A percentile compares a stretch with the other conserved stretches of the same genome.
phyloP scores from a whole-genome alignment of 2,329 filamentous ascomycete genomes.

The Curvularia hawaiiensis region DNA sequence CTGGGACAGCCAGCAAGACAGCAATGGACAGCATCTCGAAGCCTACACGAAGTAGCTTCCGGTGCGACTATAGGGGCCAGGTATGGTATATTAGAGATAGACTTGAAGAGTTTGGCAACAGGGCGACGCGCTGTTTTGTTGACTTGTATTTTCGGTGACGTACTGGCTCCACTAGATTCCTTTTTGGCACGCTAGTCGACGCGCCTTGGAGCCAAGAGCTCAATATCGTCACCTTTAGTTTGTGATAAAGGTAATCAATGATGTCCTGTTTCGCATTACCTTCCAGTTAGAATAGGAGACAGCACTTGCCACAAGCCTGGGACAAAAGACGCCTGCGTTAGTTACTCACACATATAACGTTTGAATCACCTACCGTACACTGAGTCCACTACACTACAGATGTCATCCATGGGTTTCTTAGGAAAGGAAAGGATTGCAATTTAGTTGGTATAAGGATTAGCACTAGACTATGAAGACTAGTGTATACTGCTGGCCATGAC shows the following conservation, averaged over 20 bases:
- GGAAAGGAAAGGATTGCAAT: neutral
- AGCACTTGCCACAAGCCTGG: neutral
- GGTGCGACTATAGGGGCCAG: neutral
- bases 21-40: constrained; percentile 19
- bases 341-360: neutral
- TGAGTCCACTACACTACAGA: neutral
- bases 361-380: neutral
- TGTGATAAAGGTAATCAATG: no score
- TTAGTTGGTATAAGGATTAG: constrained; percentile 4
- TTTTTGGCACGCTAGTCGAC: constrained; percentile 7
- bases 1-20: constrained; percentile 28
- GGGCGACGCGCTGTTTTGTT: constrained; percentile 15
- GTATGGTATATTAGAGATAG: neutral
- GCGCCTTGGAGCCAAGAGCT: constrained; percentile 4
- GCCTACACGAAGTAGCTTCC: neutral
- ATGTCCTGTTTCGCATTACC: no score
- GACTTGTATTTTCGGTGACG: constrained; percentile 11
- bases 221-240: constrained; percentile 6
- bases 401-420: neutral
- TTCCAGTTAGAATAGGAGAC: no score
- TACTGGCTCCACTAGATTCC: constrained; percentile 4
- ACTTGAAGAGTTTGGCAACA: neutral
- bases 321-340: neutral
- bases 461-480: constrained; percentile 1
- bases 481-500: constrained; percentile 1